Evolutionary conservation across 2,329 filamentous ascomycete genomes (phyloP).

Genomic region (Zopfia rhizophila): DNA sequence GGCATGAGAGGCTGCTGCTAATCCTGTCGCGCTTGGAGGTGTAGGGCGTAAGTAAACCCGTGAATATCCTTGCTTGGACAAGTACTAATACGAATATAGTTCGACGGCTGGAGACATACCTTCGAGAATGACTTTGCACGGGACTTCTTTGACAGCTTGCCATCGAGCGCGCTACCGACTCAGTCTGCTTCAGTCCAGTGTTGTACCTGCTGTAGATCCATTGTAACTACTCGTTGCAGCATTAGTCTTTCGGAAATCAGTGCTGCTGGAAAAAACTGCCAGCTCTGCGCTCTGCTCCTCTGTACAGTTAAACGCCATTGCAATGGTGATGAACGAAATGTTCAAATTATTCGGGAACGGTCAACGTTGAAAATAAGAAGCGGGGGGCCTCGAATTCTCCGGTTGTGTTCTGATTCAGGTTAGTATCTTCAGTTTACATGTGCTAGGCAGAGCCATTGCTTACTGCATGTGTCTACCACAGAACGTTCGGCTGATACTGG

Average conservation of each 20-base stretch:
- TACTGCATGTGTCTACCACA: conserved; percentile 15
- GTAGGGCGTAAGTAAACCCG: conserved; percentile 7
- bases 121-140: conserved; percentile 20
- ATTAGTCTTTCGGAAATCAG: conserved; percentile 17
- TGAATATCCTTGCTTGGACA: conserved; percentile 2
- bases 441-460: conserved; percentile 13
- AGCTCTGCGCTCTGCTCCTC: conserved; percentile 14
- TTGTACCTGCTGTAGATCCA: conserved; percentile 17
- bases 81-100: conserved; percentile 15
- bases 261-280: conserved; percentile 16
- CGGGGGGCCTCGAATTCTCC: conserved; percentile 8
- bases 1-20: conserved; percentile 10
- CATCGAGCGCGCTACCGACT: conserved; percentile 6
- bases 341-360: conserved; percentile 10
- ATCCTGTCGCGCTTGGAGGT: conserved; percentile 7
- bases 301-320: conserved; percentile 11
- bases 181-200: conserved; percentile 6
- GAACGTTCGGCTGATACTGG: conserved; percentile 3
- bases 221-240: conserved; percentile 7
- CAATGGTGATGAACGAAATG: conserved; percentile 9
- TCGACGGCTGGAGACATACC: conserved; percentile 12
- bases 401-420: conserved; percentile 17
- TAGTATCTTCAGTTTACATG: conserved; percentile 9
- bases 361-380: conserved; percentile 12
- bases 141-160: conserved; percentile 12